phyloP scores from a whole-genome alignment of 371 early-diverging fungal genomes.

The Lichtheimia hyalospora region DNA sequence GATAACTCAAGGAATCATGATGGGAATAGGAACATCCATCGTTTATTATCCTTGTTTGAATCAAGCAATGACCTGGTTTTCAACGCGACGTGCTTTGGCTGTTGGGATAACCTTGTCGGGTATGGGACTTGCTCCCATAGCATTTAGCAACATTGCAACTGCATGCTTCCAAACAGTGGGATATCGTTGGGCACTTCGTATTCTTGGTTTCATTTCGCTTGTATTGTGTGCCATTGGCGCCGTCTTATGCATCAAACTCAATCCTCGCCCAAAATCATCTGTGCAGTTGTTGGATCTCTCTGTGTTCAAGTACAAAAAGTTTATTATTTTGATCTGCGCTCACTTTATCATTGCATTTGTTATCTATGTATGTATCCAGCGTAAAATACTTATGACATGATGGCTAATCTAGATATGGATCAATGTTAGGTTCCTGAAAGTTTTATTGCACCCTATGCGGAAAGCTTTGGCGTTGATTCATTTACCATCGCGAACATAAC shows the following conservation, averaged over 20 bases:
- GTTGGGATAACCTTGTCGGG: constrained; percentile 45
- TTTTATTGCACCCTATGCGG: constrained; percentile 27
- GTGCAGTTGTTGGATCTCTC: constrained; percentile 32
- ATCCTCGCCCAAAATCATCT: constrained; percentile 12
- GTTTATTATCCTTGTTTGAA: constrained; percentile 13
- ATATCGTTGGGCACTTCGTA: constrained; percentile 65
- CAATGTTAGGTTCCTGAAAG: constrained; percentile 12
- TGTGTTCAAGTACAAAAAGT: constrained; percentile 25
- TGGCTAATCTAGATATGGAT: not conserved
- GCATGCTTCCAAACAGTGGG: constrained; percentile 51
- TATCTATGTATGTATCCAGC: constrained; percentile 14
- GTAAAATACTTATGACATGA: not conserved
- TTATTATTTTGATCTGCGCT: constrained; percentile 20
- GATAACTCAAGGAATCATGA: constrained; percentile 21
- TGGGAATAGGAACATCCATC: constrained; percentile 14
- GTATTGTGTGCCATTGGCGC: constrained; percentile 20
- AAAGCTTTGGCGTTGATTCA: constrained; percentile 28
- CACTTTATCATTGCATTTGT: constrained; percentile 40
- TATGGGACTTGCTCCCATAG: constrained; percentile 67
- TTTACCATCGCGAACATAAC: constrained; percentile 36
- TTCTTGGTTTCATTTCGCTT: constrained; percentile 44
- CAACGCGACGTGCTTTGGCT: constrained; percentile 14
- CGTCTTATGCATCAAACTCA: constrained; percentile 4
- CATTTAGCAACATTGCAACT: constrained; percentile 54
- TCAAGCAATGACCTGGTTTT: constrained; percentile 7